A percentile compares a stretch with the other conserved stretches of the same genome.
Evolutionary conservation across 345 rosid genomes (phyloP).

Genomic region (Acer negundo): DNA sequence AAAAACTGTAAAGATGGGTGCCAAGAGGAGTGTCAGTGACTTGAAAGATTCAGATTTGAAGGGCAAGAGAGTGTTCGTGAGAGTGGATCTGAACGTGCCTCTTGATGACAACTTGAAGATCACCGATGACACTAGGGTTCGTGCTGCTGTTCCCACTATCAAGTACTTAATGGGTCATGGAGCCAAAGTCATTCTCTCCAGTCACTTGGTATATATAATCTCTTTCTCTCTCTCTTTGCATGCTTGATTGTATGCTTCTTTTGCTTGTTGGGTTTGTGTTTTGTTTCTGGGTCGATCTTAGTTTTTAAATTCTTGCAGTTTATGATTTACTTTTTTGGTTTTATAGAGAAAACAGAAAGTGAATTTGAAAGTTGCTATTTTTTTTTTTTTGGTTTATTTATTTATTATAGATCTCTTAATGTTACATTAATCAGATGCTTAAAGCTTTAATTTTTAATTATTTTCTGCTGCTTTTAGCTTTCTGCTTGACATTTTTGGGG

Average conservation of each 20-base stretch:
- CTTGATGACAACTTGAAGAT: slow-evolving; percentile 47
- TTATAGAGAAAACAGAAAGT: too few relatives aligned
- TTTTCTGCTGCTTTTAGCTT: too few relatives aligned
- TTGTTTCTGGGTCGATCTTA: not conserved
- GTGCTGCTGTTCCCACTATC: slow-evolving; percentile 65
- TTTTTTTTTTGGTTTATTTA: too few relatives aligned
- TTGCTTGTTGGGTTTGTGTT: not conserved
- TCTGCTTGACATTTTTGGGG: too few relatives aligned
- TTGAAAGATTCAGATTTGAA: slow-evolving; percentile 58
- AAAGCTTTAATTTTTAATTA: too few relatives aligned
- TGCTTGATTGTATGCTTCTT: not conserved
- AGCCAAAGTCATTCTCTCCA: slow-evolving; percentile 47
- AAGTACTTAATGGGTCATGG: slow-evolving; percentile 46
- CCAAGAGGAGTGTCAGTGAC: slow-evolving; percentile 56
- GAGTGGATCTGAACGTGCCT: slow-evolving; percentile 66
- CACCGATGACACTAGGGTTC: slow-evolving; percentile 56
- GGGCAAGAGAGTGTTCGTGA: slow-evolving; percentile 68
- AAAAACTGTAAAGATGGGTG: slow-evolving; percentile 26
- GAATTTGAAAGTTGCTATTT: too few relatives aligned
- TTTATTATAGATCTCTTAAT: too few relatives aligned
- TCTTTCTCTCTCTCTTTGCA: not conserved
- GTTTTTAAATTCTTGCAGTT: not conserved
- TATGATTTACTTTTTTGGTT: not conserved
- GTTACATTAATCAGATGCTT: too few relatives aligned
- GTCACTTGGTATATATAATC: slow-evolving; percentile 43